phyloP scores from a whole-genome alignment of 2,329 filamentous ascomycete genomes.

The Neofusicoccum parvum region DNA sequence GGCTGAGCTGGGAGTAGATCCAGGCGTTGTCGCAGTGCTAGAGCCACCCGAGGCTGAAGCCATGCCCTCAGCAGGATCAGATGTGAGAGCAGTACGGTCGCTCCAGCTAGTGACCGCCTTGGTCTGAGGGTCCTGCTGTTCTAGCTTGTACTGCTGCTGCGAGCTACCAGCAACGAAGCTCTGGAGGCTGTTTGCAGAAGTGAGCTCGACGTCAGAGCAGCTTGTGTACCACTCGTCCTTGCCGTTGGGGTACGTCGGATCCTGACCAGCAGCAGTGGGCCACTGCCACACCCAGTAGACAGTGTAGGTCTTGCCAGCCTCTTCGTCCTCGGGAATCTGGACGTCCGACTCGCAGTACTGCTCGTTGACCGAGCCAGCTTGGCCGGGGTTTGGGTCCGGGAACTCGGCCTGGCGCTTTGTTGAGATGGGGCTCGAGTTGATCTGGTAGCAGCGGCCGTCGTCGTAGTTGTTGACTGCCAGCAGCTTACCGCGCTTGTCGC shows the following conservation, averaged over 20 bases:
- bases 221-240: slow-evolving; percentile 58
- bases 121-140: slow-evolving; percentile 47
- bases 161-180: slow-evolving; percentile 2
- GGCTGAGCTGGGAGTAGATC: background rate
- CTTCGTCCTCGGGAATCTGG: slow-evolving; percentile 67
- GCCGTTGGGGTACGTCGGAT: slow-evolving; percentile 40
- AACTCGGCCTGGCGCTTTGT: slow-evolving; percentile 59
- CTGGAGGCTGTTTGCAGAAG: slow-evolving; percentile 25
- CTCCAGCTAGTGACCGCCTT: slow-evolving; percentile 43
- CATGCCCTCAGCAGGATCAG: slow-evolving; percentile 25
- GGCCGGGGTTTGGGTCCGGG: slow-evolving; percentile 57
- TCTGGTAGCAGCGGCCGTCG: slow-evolving; percentile 86
- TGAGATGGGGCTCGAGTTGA: slow-evolving; percentile 64
- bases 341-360: slow-evolving; percentile 74
- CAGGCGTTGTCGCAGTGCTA: background rate
- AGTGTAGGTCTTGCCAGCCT: slow-evolving; percentile 65
- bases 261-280: slow-evolving; percentile 58
- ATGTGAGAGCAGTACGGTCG: slow-evolving; percentile 42
- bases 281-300: slow-evolving; percentile 96
- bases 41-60: background rate
- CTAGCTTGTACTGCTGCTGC: slow-evolving; percentile 27
- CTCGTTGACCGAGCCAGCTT: slow-evolving; percentile 34
- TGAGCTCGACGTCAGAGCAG: slow-evolving; percentile 54
- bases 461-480: slow-evolving; percentile 81
- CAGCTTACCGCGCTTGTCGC: slow-evolving; percentile 74